Conservation (phyloP, 192 early-diverging fungal genomes). For the Coemansia sp. region DNA sequence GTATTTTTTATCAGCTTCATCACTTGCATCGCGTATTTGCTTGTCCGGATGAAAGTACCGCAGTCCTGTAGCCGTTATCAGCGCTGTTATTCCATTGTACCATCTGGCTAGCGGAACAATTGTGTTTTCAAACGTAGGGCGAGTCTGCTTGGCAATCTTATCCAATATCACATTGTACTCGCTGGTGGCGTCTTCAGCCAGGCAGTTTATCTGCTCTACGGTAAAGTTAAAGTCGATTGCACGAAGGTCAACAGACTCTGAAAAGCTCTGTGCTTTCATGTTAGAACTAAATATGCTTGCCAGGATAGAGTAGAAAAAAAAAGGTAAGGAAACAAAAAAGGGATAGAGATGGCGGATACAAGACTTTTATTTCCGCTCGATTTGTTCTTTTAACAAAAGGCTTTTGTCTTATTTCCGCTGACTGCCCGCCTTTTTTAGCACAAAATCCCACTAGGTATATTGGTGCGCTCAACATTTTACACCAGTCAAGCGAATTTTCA, state of each 20-base stretch:
- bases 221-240: conserved; percentile 1
- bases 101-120: conserved; percentile 25
- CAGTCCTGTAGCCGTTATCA: conserved; percentile 1
- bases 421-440: too few relatives aligned
- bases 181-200: neutral
- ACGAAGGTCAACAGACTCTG: neutral
- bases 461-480: too few relatives aligned
- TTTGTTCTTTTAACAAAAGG: too few relatives aligned
- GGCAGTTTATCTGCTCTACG: neutral
- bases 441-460: too few relatives aligned
- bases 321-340: too few relatives aligned
- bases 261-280: too few relatives aligned
- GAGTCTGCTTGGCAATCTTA: conserved; percentile 18
- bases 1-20: conserved; percentile 50
- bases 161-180: conserved; percentile 13
- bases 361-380: too few relatives aligned
- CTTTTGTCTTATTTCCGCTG: too few relatives aligned
- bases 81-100: conserved; percentile 13
- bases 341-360: too few relatives aligned
- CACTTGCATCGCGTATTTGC: conserved; percentile 58
- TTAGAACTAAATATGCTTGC: too few relatives aligned
- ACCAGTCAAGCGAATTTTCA: too few relatives aligned
- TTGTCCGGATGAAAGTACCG: conserved; percentile 41
- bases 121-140: conserved; percentile 26
- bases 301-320: too few relatives aligned